Conservation (phyloP, 139 green algal species). For the Volvox africanus region DNA sequence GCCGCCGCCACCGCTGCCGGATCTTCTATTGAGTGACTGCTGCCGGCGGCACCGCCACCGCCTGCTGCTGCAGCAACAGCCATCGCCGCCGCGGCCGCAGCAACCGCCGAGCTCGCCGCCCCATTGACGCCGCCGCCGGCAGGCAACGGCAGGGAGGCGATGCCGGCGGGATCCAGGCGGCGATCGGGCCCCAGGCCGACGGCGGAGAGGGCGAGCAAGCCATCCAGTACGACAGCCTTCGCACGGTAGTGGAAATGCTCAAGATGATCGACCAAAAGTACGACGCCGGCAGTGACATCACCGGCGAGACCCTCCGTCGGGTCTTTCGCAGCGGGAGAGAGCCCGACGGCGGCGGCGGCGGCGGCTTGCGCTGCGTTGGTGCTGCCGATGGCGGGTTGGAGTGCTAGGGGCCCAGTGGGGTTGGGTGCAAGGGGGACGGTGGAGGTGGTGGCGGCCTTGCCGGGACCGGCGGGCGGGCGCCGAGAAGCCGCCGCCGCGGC, state of each 20-base stretch:
- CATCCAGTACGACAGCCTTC: slow-evolving; percentile 35
- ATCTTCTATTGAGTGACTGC: neutral
- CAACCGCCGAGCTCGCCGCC: neutral
- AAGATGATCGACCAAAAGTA: slow-evolving; percentile 28
- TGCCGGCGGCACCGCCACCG: neutral
- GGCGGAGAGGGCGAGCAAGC: slow-evolving; percentile 24
- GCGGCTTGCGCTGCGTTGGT: neutral
- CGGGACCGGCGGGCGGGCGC: neutral
- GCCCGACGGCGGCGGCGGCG: neutral
- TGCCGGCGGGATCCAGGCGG: slow-evolving; percentile 12
- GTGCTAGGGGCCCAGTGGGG: neutral
- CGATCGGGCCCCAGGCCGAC: slow-evolving; percentile 32
- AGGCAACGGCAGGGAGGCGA: neutral
- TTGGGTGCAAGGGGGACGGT: neutral
- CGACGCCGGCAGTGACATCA: neutral
- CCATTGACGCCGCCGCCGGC: neutral
- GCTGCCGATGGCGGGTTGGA: neutral
- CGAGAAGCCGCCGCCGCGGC: neutral
- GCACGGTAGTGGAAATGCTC: slow-evolving; percentile 48
- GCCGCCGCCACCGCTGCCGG: neutral
- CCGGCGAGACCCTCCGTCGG: slow-evolving; percentile 10
- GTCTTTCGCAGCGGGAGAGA: neutral
- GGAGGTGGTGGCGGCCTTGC: slow-evolving; percentile 1
- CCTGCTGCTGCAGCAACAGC: neutral
- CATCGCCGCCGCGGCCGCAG: neutral